Evolutionary conservation across 306 rosid genomes (phyloP).

Genomic region (Oemleria cerasiformis): DNA sequence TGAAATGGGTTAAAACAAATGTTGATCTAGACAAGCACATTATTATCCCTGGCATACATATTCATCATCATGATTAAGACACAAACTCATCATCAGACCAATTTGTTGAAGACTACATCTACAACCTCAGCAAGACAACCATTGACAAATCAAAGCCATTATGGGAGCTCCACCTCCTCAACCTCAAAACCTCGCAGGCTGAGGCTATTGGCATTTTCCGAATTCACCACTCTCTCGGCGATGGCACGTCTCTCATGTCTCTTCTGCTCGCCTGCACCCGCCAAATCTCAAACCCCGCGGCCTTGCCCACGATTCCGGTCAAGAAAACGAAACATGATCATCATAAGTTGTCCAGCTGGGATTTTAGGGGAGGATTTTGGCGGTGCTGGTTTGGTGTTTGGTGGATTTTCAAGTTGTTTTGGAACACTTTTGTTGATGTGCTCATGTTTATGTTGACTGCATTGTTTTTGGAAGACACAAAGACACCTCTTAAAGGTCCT

Average conservation of each 20-base stretch:
- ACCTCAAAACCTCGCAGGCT: constrained; percentile 31
- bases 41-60: constrained; percentile 6
- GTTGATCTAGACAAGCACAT: constrained; percentile 33
- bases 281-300: constrained; percentile 24
- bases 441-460: constrained; percentile 22
- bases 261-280: constrained; percentile 39
- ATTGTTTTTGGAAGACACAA: constrained; percentile 23
- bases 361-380: neutral
- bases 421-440: constrained; percentile 31
- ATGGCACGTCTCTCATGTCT: constrained; percentile 39
- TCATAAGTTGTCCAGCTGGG: neutral
- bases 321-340: neutral
- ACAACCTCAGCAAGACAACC: constrained; percentile 26
- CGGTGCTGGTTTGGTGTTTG: constrained; percentile 10
- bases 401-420: constrained; percentile 25
- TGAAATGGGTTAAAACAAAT: constrained; percentile 36
- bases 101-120: constrained; percentile 34
- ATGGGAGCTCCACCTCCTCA: constrained; percentile 40
- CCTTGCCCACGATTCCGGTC: constrained; percentile 31
- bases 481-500: constrained; percentile 28
- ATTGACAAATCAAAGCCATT: constrained; percentile 34
- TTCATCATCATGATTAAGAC: neutral
- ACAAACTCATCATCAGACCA: constrained; percentile 7
- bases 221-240: constrained; percentile 43
- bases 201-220: constrained; percentile 29